Percentiles rank a stretch among this genome's conserved stretches.
These are phyloP conservation scores for Neurospora intermedia DNA, from an alignment of 495 filamentous ascomycete genomes.

Conservation along the genomic window DNA sequence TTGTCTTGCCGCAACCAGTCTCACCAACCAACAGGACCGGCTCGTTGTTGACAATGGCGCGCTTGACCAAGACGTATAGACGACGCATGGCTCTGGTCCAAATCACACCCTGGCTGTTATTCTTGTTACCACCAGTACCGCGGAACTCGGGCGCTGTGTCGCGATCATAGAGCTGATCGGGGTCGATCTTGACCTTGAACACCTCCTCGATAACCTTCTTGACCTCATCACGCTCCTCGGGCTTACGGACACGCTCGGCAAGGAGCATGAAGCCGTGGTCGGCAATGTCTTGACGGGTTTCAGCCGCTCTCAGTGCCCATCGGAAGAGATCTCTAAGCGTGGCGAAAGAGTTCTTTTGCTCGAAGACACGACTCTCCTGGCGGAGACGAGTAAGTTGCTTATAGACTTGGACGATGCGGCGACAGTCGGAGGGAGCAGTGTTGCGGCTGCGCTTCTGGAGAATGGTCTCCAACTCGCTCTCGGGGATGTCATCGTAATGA, in stretches of 20 bases:
- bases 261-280: conserved; percentile 92
- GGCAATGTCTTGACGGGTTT: conserved; percentile 79
- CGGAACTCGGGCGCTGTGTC: conserved; percentile 43
- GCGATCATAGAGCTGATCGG: conserved; percentile 56
- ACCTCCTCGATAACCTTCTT: conserved; percentile 86
- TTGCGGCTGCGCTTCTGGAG: conserved; percentile 73
- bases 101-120: conserved; percentile 52
- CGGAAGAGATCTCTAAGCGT: conserved; percentile 93
- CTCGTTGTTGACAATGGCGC: conserved; percentile 82
- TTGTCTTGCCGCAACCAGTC: conserved; percentile 96
- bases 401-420: conserved; percentile 86
- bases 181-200: conserved; percentile 75
- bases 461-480: conserved; percentile 89
- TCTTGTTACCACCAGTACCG: conserved; percentile 37
- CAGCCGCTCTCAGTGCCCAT: conserved; percentile 83
- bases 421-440: conserved; percentile 84
- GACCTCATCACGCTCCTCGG: conserved; percentile 72
- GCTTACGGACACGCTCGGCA: conserved; percentile 86
- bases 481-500: conserved; percentile 96
- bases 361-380: conserved; percentile 82
- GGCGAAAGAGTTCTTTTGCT: conserved; percentile 96
- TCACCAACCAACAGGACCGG: conserved; percentile 91
- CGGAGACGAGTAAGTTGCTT: conserved; percentile 78
- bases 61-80: conserved; percentile 72
- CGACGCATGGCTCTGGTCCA: conserved; percentile 95